Percentiles rank a stretch among this genome's conserved stretches.
phyloP scores from a whole-genome alignment of 2,329 filamentous ascomycete genomes.

The Hawksworthiomyces lignivorus region DNA sequence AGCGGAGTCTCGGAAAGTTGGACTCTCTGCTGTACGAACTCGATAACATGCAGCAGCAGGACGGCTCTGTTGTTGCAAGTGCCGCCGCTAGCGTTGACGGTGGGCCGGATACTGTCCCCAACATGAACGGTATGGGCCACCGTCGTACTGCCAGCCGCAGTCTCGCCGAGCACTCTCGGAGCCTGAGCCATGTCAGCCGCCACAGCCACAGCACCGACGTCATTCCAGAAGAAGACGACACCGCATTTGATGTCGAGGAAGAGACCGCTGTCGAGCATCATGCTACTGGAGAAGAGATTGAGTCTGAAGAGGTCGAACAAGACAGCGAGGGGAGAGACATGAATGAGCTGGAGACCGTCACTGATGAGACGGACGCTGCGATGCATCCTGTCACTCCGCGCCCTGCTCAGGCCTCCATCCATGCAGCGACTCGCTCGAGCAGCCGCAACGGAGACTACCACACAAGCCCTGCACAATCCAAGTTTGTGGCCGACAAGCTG shows the following conservation, averaged over 20 bases:
- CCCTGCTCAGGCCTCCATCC: conserved; percentile 11
- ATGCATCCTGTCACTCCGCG: conserved; percentile 15
- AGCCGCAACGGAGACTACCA: conserved; percentile 30
- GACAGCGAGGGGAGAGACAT: not conserved
- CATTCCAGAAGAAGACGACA: conserved; percentile 47
- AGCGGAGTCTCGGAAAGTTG: conserved; percentile 88
- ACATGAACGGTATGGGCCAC: conserved; percentile 32
- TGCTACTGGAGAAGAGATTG: conserved; percentile 21
- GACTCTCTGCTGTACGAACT: conserved; percentile 89
- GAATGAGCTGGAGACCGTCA: too few relatives aligned
- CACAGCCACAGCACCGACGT: conserved; percentile 43
- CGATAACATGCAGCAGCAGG: conserved; percentile 63
- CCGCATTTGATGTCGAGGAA: conserved; percentile 12
- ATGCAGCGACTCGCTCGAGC: not conserved
- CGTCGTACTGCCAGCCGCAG: conserved; percentile 33
- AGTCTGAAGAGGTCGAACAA: conserved; percentile 18
- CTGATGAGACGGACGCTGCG: not conserved
- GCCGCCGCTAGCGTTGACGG: not conserved
- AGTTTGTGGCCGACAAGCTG: conserved; percentile 85
- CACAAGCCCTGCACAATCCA: conserved; percentile 69
- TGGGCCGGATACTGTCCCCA: not conserved
- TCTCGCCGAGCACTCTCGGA: conserved; percentile 44
- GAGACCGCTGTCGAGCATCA: conserved; percentile 7
- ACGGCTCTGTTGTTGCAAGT: conserved; percentile 1
- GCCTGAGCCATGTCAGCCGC: conserved; percentile 45